Base-by-base conservation (phyloP, 2,329 filamentous ascomycete genomes). In the Amauroascus niger region DNA sequence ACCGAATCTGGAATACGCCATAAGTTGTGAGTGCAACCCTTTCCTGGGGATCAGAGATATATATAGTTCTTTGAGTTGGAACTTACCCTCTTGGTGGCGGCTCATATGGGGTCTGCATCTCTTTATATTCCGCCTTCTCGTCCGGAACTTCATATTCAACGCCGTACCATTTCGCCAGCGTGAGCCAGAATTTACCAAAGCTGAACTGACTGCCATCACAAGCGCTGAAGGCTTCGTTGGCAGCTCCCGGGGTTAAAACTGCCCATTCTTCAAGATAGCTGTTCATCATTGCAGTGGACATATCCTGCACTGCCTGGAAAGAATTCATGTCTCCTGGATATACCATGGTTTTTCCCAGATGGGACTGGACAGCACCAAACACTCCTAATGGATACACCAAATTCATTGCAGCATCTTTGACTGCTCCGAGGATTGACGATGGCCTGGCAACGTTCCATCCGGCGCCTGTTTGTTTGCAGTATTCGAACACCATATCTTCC, bases 1-100 rank as follows among this genome's bases (percentile, higher is more conserved):
- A 0, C 76, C 75, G 51, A 73, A 79, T 3, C 74, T 59, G 39
- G 20, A 48, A 56, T 40, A 18, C 6, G 6, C n/a, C 5, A 20
- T 50, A 20, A 50, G 48, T 35, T 6, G 9, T n/a, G n/a, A n/a
- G n/a, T n/a, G n/a, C n/a, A n/a, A n/a, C n/a, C n/a, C n/a, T n/a
- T n/a, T n/a, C n/a, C n/a, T n/a, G n/a, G n/a, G n/a, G n/a, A n/a
- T n/a, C n/a, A n/a, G n/a, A n/a, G n/a, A n/a, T n/a, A n/a, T n/a
- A n/a, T n/a, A n/a, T 11, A 4, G 13, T n/a, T 40, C 18, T 22
- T 40, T 5, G 6, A 40, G 13, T 18, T 20, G 40, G 28, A 43
- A 16, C 58, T 49, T 46, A 61, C 59, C 58, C 59, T 52, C 58
- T 55, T 37, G 59, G 59, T 46, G 57, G 56, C 13, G 49, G 49